These are phyloP conservation scores for Rhodotorula taiwanensis DNA, from an alignment of 768 basidiomycete genomes.

Conservation along the genomic window DNA sequence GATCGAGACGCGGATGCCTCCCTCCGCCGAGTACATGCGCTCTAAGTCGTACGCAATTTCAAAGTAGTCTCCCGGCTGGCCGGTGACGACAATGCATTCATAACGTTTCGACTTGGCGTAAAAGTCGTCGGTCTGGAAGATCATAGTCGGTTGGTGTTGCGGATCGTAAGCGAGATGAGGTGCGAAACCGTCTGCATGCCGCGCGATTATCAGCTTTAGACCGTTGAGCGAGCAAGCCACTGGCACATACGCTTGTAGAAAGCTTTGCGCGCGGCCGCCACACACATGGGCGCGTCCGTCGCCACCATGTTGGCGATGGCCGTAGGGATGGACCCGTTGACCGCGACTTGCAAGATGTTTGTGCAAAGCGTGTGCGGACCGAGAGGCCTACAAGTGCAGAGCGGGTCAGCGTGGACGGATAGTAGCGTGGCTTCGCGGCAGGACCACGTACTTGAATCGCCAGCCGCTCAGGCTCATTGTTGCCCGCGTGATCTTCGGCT, in stretches of 20 bases:
- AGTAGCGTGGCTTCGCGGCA: constrained; percentile 1
- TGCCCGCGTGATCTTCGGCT: constrained; percentile 13
- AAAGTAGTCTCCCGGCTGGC: constrained; percentile 13
- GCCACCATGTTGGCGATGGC: constrained; percentile 13
- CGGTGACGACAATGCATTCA: constrained; percentile 24
- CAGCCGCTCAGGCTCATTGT: constrained; percentile 21
- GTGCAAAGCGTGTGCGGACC: constrained; percentile 21
- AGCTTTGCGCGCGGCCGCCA: constrained; percentile 10
- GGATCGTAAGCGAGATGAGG: constrained; percentile 11
- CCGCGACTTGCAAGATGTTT: constrained; percentile 23
- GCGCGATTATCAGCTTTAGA: not conserved
- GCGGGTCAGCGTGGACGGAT: not conserved
- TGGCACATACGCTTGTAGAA: constrained; percentile 22
- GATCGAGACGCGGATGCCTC: constrained; percentile 15
- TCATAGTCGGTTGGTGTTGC: not conserved
- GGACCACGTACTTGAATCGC: constrained; percentile 10
- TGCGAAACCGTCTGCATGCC: constrained; percentile 19
- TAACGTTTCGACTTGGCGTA: constrained; percentile 21
- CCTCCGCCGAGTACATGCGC: constrained; percentile 29
- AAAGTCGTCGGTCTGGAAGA: constrained; percentile 26
- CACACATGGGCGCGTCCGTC: constrained; percentile 13
- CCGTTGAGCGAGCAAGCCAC: too few species aligned
- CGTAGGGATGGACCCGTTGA: constrained; percentile 13
- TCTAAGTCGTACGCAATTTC: constrained; percentile 32
- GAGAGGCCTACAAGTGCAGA: constrained; percentile 12